Evolutionary conservation across 2,329 filamentous ascomycete species (phyloP).

Genomic region (Leptographium radiaticola): DNA sequence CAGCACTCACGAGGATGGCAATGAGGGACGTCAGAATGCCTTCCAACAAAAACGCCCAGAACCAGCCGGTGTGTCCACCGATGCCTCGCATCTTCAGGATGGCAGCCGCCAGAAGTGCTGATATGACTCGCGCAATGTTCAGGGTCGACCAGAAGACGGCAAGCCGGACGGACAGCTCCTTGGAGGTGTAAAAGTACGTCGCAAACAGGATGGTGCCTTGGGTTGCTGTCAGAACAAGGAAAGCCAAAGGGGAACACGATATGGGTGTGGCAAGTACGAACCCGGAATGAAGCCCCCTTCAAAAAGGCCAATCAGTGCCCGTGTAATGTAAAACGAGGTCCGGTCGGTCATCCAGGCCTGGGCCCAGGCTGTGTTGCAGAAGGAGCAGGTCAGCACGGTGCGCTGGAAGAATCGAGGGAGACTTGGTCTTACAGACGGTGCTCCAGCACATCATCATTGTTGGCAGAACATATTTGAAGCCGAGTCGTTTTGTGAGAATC

Average conservation of each 20-base stretch:
- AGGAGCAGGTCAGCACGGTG: slow-evolving; percentile 21
- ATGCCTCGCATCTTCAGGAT: slow-evolving; percentile 37
- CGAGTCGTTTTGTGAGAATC: slow-evolving; percentile 42
- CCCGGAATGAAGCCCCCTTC: slow-evolving; percentile 40
- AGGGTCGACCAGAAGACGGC: slow-evolving; percentile 54
- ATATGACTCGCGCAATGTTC: slow-evolving; percentile 27
- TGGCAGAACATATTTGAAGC: slow-evolving; percentile 42
- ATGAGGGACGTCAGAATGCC: slow-evolving; percentile 30
- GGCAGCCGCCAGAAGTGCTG: slow-evolving; percentile 32
- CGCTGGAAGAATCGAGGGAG: not conserved
- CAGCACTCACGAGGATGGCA: slow-evolving; percentile 24
- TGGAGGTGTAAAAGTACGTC: slow-evolving; percentile 59
- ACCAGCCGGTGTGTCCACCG: slow-evolving; percentile 36
- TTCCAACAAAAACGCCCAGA: slow-evolving; percentile 36
- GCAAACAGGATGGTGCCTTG: slow-evolving; percentile 44
- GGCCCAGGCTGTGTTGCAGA: slow-evolving; percentile 17
- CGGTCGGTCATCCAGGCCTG: slow-evolving; percentile 38
- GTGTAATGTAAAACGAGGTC: slow-evolving; percentile 34
- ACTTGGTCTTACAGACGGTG: slow-evolving; percentile 23
- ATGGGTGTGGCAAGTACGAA: slow-evolving; percentile 13
- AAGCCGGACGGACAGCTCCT: slow-evolving; percentile 52
- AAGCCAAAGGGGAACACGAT: not conserved
- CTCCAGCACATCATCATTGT: slow-evolving; percentile 38
- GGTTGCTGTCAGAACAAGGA: not conserved
- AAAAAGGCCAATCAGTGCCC: slow-evolving; percentile 28